Conservation (phyloP, 345 rosid genomes). For the Bruguiera parviflora region DNA sequence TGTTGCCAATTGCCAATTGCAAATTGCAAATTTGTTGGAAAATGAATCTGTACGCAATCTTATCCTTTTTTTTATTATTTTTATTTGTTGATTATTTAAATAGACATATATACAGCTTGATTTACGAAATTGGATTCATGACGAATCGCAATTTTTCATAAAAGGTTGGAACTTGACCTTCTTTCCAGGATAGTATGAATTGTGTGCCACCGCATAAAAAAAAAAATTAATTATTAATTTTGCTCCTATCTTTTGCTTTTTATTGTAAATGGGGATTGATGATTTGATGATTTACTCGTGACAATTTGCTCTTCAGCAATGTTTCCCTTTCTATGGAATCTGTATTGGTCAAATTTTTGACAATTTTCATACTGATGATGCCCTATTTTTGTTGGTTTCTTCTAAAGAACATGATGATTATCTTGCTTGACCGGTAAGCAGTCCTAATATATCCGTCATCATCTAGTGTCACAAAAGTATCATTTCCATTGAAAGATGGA, state of each 20-base stretch:
- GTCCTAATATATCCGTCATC: background rate
- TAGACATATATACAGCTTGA: background rate
- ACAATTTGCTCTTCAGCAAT: conserved; percentile 5
- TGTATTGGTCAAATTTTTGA: background rate
- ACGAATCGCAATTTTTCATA: too few species aligned
- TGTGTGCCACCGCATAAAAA: background rate
- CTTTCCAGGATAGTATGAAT: conserved; percentile 1
- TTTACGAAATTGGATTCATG: too few species aligned
- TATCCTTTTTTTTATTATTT: conserved; percentile 23
- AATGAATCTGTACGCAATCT: conserved; percentile 25
- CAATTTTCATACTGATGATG: conserved; percentile 5
- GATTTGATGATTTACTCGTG: conserved; percentile 4
- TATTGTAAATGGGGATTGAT: conserved; percentile 11
- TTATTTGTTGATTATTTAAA: conserved; percentile 1
- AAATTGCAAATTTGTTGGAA: conserved; percentile 26
- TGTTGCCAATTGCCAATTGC: conserved; percentile 19
- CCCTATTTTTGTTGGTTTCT: conserved; percentile 2
- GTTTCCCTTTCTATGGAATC: conserved; percentile 5
- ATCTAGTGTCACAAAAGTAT: background rate
- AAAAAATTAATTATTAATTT: conserved; percentile 5
- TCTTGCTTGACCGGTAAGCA: background rate
- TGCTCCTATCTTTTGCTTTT: conserved; percentile 9
- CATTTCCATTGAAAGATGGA: conserved; percentile 4
- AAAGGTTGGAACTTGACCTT: too few species aligned
- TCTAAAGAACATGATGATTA: background rate